These are phyloP conservation scores for Mortierella claussenii DNA, from an alignment of 192 early-diverging fungal species.

Conservation along the genomic window DNA sequence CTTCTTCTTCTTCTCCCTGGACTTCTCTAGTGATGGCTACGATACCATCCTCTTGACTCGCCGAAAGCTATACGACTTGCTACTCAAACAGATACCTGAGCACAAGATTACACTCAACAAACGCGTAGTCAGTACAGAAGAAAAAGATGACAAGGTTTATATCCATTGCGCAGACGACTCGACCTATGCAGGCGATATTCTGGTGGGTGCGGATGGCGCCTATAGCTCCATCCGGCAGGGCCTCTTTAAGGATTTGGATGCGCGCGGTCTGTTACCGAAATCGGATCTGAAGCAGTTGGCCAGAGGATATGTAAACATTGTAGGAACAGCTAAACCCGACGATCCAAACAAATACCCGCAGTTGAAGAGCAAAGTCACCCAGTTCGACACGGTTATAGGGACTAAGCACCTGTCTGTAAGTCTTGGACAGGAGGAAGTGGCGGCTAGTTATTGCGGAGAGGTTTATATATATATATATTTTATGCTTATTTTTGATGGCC, in stretches of 20 bases:
- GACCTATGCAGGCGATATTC: slow-evolving; percentile 20
- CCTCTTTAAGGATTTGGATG: slow-evolving; percentile 2
- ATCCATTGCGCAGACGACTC: slow-evolving; percentile 18
- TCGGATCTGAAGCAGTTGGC: background rate
- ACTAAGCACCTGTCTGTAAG: background rate
- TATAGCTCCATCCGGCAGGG: slow-evolving; percentile 27
- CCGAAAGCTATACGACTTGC: slow-evolving; percentile 10
- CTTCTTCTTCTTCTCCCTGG: background rate
- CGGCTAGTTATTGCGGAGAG: too few species aligned
- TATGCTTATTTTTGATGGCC: too few species aligned
- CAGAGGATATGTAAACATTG: slow-evolving; percentile 3
- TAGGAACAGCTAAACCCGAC: background rate
- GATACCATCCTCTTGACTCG: slow-evolving; percentile 11
- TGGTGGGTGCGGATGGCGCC: slow-evolving; percentile 37
- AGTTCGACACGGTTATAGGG: background rate
- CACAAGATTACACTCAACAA: slow-evolving; percentile 17
- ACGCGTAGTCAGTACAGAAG: slow-evolving; percentile 7
- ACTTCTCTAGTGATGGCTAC: slow-evolving; percentile 9
- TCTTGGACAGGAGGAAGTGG: too few species aligned
- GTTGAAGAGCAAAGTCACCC: background rate
- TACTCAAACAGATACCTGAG: slow-evolving; percentile 3
- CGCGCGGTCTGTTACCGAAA: slow-evolving; percentile 4
- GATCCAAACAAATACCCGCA: slow-evolving; percentile 2
- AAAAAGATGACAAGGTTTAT: slow-evolving; percentile 14
- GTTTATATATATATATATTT: too few species aligned